These are phyloP conservation scores for Hortiboletus rubellus DNA, from an alignment of 1,284 basidiomycete genomes.

Conservation along the genomic window DNA sequence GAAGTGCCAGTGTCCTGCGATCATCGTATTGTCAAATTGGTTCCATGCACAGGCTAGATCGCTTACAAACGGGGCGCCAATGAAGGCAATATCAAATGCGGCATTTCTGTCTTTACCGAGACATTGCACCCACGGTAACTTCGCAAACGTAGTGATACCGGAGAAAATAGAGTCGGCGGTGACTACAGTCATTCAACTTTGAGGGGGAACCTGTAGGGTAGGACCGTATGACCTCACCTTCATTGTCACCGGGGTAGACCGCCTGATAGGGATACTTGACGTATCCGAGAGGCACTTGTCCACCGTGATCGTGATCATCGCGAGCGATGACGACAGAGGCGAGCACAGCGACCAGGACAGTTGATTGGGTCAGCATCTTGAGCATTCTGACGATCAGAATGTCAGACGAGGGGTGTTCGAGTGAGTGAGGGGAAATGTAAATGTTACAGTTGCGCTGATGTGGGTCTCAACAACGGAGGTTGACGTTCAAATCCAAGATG, in stretches of 20 bases:
- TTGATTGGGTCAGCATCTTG: conserved; percentile 33
- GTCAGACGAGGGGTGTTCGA: background rate
- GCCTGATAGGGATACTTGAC: conserved; percentile 63
- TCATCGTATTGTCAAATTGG: background rate
- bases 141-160: conserved; percentile 75
- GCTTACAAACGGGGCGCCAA: conserved; percentile 75
- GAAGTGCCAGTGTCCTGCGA: conserved; percentile 69
- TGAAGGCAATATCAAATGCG: conserved; percentile 72
- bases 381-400: background rate
- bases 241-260: conserved; percentile 48
- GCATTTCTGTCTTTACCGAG: conserved; percentile 56
- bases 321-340: conserved; percentile 36
- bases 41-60: background rate
- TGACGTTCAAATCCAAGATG: conserved; percentile 2
- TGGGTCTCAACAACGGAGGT: background rate
- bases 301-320: conserved; percentile 41
- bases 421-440: background rate
- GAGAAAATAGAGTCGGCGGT: conserved; percentile 72
- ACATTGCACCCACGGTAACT: conserved; percentile 72
- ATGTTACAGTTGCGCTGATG: background rate
- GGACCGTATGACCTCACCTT: conserved; percentile 42
- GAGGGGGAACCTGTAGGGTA: background rate
- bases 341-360: conserved; percentile 19
- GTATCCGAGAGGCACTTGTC: conserved; percentile 64
- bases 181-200: conserved; percentile 38